Conservation (phyloP, 78 protist species). For the Tieghemostelium lacteum region DNA sequence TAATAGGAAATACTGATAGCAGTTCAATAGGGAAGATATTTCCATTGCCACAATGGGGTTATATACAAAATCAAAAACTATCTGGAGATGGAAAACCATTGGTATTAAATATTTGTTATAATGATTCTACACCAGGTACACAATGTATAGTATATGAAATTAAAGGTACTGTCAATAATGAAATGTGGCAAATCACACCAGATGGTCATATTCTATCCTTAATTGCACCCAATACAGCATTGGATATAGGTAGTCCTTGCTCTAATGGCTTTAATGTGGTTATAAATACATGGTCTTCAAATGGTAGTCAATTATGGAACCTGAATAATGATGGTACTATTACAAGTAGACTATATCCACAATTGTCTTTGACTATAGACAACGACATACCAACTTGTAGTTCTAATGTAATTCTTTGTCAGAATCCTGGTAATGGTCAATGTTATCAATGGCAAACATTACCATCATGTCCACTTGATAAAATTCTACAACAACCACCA, state of each 20-base stretch:
- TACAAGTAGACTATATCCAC: neutral
- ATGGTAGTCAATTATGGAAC: neutral
- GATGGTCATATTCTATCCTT: constrained; percentile 14
- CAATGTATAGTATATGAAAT: neutral
- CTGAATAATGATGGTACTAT: neutral
- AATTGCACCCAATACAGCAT: neutral
- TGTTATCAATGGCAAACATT: neutral
- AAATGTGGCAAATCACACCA: neutral
- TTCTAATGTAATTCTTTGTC: neutral
- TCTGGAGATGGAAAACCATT: too few relatives aligned
- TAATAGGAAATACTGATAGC: too few relatives aligned
- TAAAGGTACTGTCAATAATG: neutral
- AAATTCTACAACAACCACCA: neutral
- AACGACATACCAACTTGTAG: neutral
- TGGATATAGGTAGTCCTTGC: neutral
- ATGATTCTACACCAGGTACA: constrained; percentile 2
- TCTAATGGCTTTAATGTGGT: too few relatives aligned
- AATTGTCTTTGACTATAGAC: neutral
- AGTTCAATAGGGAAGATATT: too few relatives aligned
- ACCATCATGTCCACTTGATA: constrained; percentile 6
- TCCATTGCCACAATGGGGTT: too few relatives aligned
- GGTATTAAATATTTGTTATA: too few relatives aligned
- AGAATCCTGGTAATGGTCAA: neutral
- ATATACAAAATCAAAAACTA: too few relatives aligned
- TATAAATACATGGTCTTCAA: neutral